Base-by-base conservation (phyloP, 495 filamentous ascomycete species). In the Lasiosphaeria hispida region DNA sequence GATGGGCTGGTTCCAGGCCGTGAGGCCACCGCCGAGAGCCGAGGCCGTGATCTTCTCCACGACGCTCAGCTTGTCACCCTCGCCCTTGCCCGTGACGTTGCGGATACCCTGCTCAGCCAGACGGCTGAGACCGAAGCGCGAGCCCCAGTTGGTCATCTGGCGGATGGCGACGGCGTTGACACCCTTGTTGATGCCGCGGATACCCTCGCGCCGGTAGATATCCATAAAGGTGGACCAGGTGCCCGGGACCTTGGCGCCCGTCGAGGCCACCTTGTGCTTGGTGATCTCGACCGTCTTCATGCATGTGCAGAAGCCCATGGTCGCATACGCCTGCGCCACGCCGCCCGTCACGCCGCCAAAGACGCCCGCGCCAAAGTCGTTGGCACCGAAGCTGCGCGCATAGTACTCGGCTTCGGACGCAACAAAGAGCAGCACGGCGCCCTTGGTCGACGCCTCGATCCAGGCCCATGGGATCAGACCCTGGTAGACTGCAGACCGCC, bases 251-350 rank as follows among this genome's bases (percentile, higher is more conserved):
- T 92, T 91, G 38, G 86, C 82, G 65, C 94, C 94, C 33, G 79
- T 63, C 7, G 90, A 86, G 3, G 92, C 92, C 69, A 95, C 77
- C 83, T 97, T 96, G 80, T 94, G 89, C 77, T 96, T 92, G 67
- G 94, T 98, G 77, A 98, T 98, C 79, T 97, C 95, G 60, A 97
- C 95, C 55, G 94, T 98, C 86, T 98, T 98, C 94, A 98, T 98
- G 83, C 94, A 98, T 39, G 94, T 98, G 77, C 94, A 98, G 85
- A 98, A 98, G 57, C 94, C 94, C 92, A 98, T 97, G 63, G 94
- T 98, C 57, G 94, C 94, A 72, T 98, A 98, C 36, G 94, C 94
- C 78, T 98, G 94, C 45, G 92, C 95, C 53, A 98, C 85, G 82
- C 94, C 94, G 67, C 94, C 94, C 34, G 84, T 81, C 80, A 98